Evolutionary conservation across 129 eudicot genomes (phyloP), one percentile per base, ranked within the genome.

Genomic region (Helianthus tuberosus): DNA sequence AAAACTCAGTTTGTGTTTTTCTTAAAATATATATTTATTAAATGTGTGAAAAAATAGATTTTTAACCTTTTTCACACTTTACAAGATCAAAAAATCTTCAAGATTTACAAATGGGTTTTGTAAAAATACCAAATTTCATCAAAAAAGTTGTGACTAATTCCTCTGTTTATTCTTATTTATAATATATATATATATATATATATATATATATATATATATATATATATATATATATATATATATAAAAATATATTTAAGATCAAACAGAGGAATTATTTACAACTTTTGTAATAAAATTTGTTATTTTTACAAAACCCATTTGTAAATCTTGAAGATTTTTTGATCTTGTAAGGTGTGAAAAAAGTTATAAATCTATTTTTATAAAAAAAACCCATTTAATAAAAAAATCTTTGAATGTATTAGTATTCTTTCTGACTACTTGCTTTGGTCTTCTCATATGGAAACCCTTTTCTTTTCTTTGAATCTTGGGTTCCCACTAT

Each of bases 1-100:
- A n/a, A 32, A 76, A 48, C 47, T 66, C 49, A 35, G 10, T 44
- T 49, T 27, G 55, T 58, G 50, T 64, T 23, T 53, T 69, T 78
- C 11, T 48, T 51, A 17, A 55, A 53, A 36, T 13, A 20, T 64
- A n/a, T 14, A 62, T 17, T 13, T 1, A 25, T 36, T 2, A 36
- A 32, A 51, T 27, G 5, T 20, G 36, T 20, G 14, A 23, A 3
- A 8, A 57, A 3, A 20, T 57, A 20, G 13, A 23, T 8, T 20
- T 57, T 20, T 20, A 55, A 17, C 12, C 9, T 57, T 57, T 17
- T 20, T 20, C 35, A 32, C 36, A 32, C 36, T 5, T 32, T 32
- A 32, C 36, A 32, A 32, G 36, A 16, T 53, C 60, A 5, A 16
- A 57, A 57, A 57, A 57, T 3, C 13, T 27, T 59, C 16, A 59